Conservation (phyloP, 768 basidiomycete species). For the Plicaturopsis crispa region DNA sequence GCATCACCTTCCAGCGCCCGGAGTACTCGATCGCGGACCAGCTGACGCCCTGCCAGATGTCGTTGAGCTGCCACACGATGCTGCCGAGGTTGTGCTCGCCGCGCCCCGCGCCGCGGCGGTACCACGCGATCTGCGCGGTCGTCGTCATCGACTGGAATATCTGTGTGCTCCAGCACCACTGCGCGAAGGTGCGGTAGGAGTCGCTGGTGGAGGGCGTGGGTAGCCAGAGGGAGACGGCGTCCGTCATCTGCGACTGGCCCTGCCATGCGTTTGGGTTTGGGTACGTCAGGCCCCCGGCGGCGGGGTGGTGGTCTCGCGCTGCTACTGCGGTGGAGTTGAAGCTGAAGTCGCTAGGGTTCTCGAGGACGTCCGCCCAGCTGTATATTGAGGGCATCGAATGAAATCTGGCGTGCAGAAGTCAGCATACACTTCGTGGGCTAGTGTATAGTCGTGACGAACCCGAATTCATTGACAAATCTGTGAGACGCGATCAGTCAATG, state of each 20-base stretch:
- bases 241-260: conserved; percentile 46
- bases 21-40: conserved; percentile 52
- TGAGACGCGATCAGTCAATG: conserved; percentile 1
- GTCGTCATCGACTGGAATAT: conserved; percentile 56
- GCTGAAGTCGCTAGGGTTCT: conserved; percentile 39
- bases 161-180: conserved; percentile 59
- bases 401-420: conserved; percentile 37
- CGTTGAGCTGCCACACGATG: conserved; percentile 53
- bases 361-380: conserved; percentile 49
- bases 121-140: conserved; percentile 49
- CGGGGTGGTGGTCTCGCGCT: conserved; percentile 50
- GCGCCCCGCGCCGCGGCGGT: conserved; percentile 47
- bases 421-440: not conserved
- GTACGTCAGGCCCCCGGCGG: conserved; percentile 41
- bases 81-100: conserved; percentile 53
- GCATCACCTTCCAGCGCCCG: conserved; percentile 52
- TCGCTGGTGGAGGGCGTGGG: conserved; percentile 42
- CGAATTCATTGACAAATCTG: conserved; percentile 55
- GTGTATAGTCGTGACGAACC: conserved; percentile 21
- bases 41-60: conserved; percentile 53
- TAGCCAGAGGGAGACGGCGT: conserved; percentile 44
- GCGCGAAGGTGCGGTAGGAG: conserved; percentile 50
- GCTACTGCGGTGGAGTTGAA: conserved; percentile 52
- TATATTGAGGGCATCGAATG: conserved; percentile 60
- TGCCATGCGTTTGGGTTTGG: conserved; percentile 47